Evolutionary conservation across 225 moss, liverwort and hornwort genomes (phyloP).

Genomic region (Pseudoscleropodium purum): DNA sequence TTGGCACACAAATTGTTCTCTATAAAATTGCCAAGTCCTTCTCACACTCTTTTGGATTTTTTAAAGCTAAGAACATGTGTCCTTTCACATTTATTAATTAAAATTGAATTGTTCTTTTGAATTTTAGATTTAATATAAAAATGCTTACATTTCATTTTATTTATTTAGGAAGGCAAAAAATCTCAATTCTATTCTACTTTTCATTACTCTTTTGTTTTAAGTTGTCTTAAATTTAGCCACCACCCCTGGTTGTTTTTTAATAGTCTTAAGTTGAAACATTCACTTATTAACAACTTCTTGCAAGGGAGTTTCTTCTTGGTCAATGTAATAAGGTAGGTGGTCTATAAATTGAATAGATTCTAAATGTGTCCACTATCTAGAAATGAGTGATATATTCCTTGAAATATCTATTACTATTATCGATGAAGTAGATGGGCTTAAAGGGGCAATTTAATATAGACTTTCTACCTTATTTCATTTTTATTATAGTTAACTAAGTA

Average conservation of each 20-base stretch:
- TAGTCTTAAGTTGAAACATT: neutral
- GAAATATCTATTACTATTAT: neutral
- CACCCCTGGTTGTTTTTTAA: fast-evolving
- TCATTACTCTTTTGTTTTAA: neutral
- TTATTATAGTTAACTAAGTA: neutral
- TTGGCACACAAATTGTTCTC: neutral
- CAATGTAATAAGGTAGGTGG: neutral
- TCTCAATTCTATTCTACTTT: neutral
- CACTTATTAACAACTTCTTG: neutral
- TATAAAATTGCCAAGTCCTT: neutral
- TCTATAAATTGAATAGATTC: fast-evolving
- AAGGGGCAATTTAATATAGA: neutral
- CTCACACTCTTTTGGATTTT: neutral
- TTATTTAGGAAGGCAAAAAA: too few species aligned
- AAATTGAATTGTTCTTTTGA: neutral
- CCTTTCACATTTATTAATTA: neutral
- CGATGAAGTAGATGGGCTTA: neutral
- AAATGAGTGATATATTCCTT: neutral
- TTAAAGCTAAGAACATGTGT: fast-evolving
- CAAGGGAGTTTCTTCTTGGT: fast-evolving
- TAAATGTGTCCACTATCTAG: neutral
- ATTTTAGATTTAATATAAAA: neutral
- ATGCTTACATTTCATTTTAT: neutral
- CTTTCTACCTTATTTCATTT: neutral
- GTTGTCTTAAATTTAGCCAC: neutral